These are phyloP conservation scores for Lepidium sativum DNA, from an alignment of 345 rosid species.

Conservation along the genomic window DNA sequence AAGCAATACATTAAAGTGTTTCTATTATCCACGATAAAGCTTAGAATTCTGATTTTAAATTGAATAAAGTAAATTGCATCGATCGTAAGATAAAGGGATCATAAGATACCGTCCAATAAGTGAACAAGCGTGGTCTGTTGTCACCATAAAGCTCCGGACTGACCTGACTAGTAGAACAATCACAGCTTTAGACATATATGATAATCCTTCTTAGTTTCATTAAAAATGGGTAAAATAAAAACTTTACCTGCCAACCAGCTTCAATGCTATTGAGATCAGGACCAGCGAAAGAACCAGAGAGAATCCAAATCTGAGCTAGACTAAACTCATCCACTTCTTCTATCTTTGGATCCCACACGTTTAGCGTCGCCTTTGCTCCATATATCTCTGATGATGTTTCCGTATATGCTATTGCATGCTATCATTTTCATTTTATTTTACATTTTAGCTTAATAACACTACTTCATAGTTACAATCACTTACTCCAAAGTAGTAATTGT, in stretches of 20 bases:
- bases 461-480: too few species aligned
- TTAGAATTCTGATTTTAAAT: neutral
- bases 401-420: slow-evolving; percentile 98
- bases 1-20: neutral
- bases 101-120: slow-evolving; percentile 82
- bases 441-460: too few species aligned
- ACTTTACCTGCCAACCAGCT: slow-evolving; percentile 99
- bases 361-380: slow-evolving; percentile 91
- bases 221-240: neutral
- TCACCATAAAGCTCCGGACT: slow-evolving; percentile 99
- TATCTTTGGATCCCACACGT: slow-evolving; percentile 93
- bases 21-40: neutral
- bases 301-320: slow-evolving; percentile 92
- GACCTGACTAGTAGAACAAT: slow-evolving; percentile 95
- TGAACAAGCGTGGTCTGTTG: slow-evolving; percentile 86
- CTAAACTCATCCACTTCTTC: slow-evolving; percentile 88
- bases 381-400: slow-evolving; percentile 52
- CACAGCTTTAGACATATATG: slow-evolving; percentile 43
- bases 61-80: neutral
- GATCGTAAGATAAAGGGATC: neutral
- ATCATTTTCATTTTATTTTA: neutral
- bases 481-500: too few species aligned
- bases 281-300: slow-evolving; percentile 93
- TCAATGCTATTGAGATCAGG: slow-evolving; percentile 99
- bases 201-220: neutral